These are phyloP conservation scores for Syzygium oleosum DNA, from an alignment of 345 rosid genomes.

Conservation along the genomic window DNA sequence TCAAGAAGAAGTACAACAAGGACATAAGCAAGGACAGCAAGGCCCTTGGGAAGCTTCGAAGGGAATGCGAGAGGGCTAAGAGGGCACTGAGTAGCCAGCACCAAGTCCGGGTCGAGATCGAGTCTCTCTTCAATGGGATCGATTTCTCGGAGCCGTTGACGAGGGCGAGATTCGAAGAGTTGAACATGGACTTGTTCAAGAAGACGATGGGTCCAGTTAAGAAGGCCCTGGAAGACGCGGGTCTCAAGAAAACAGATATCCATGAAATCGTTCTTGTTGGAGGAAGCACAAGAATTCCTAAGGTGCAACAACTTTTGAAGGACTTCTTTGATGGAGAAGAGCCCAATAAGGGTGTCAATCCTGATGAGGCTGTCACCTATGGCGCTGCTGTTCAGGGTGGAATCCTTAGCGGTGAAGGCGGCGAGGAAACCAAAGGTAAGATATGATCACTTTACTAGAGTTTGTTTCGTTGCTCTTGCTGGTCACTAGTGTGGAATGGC, in stretches of 20 bases:
- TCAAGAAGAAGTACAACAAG: conserved; percentile 96
- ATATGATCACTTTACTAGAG: neutral
- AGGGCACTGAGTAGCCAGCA: conserved; percentile 99
- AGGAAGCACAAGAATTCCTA: conserved; percentile 53
- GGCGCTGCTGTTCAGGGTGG: conserved; percentile 60
- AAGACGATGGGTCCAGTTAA: conserved; percentile 99
- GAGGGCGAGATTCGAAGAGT: conserved; percentile 94
- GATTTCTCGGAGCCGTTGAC: conserved; percentile 99
- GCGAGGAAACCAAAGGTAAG: conserved; percentile 77
- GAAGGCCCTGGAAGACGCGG: conserved; percentile 98
- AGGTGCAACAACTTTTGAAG: conserved; percentile 53
- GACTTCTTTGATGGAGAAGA: conserved; percentile 73
- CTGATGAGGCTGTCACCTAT: conserved; percentile 57
- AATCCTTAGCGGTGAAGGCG: conserved; percentile 38
- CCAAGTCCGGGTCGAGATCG: conserved; percentile 97
- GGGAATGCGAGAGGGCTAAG: conserved; percentile 96
- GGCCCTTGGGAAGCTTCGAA: conserved; percentile 87
- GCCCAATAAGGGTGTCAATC: conserved; percentile 38
- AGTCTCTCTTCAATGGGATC: conserved; percentile 77
- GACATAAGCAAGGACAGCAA: conserved; percentile 95
- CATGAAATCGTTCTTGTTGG: conserved; percentile 62
- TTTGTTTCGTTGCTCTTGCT: neutral
- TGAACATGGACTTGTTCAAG: conserved; percentile 91
- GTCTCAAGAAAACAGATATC: conserved; percentile 74
- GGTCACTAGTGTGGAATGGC: neutral